Conservation (phyloP, 352 stramenopile species). For the Phytopythium aichiense region DNA sequence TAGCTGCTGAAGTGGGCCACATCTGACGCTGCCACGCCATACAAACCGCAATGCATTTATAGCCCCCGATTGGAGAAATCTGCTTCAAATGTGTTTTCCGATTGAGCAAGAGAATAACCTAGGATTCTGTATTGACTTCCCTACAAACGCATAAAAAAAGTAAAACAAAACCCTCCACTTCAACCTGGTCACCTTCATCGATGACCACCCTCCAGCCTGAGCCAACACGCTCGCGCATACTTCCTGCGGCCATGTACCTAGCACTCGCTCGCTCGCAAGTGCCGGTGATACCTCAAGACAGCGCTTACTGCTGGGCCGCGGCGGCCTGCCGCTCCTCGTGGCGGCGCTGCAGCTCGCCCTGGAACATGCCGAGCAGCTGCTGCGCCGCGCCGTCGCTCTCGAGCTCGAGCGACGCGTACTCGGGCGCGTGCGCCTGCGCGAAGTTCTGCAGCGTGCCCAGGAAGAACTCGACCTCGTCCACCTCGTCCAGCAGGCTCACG, state of each 20-base stretch:
- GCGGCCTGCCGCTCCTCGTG: slow-evolving; percentile 46
- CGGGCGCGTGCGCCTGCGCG: slow-evolving; percentile 37
- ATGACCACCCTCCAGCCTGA: too few relatives aligned
- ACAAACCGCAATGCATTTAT: not conserved
- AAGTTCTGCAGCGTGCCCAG: slow-evolving; percentile 85
- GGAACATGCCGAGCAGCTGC: slow-evolving; percentile 55
- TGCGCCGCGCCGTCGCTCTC: slow-evolving; percentile 56
- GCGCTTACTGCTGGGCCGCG: slow-evolving; percentile 18
- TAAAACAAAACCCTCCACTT: slow-evolving; percentile 1
- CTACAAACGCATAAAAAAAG: not conserved
- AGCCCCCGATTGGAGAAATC: not conserved
- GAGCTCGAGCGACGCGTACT: slow-evolving; percentile 60
- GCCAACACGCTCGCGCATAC: too few relatives aligned
- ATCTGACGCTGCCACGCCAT: not conserved
- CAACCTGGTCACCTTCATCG: not conserved
- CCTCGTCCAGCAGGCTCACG: slow-evolving; percentile 88
- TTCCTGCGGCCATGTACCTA: too few relatives aligned
- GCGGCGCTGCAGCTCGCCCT: slow-evolving; percentile 23
- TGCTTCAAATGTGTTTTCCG: not conserved
- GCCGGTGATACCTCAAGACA: not conserved
- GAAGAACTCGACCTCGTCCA: slow-evolving; percentile 92
- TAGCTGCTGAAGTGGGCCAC: not conserved
- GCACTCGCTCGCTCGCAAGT: too few relatives aligned
- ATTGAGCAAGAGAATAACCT: not conserved
- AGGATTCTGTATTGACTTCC: not conserved